Evolutionary conservation across 257 asterid genomes (phyloP).

Genomic region (Solanum commersonii): DNA sequence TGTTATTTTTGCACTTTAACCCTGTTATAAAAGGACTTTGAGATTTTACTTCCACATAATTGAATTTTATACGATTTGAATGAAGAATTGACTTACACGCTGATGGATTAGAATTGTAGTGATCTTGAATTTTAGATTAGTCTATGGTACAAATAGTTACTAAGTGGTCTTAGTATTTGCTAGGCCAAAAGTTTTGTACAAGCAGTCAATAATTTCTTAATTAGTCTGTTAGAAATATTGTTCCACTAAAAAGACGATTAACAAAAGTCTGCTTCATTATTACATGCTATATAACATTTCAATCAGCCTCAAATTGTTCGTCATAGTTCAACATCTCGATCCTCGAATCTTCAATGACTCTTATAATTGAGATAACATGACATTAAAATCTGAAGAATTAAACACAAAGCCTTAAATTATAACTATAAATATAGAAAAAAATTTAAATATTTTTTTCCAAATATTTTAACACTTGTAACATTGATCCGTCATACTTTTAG

Average conservation of each 20-base stretch:
- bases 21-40: too few species aligned
- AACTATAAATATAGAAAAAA: neutral
- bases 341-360: neutral
- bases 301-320: neutral
- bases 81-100: too few species aligned
- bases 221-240: neutral
- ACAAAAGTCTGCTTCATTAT: neutral
- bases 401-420: neutral
- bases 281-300: neutral
- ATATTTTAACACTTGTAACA: neutral
- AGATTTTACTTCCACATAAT: neutral
- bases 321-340: neutral
- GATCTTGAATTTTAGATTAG: too few species aligned
- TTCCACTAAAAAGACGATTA: neutral
- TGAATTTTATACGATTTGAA: rapidly evolving
- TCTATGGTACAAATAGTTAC: neutral
- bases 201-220: too few species aligned
- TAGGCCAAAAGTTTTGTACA: neutral
- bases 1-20: neutral
- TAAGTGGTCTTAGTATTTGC: neutral
- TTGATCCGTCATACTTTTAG: too few species aligned
- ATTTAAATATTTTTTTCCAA: neutral
- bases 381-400: neutral
- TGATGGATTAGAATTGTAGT: rapidly evolving
- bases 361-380: neutral